A percentile compares a stretch with the other conserved stretches of the same genome.
Conservation (phyloP, 768 basidiomycete genomes). For the Phlebiopsis flavidoalba region DNA sequence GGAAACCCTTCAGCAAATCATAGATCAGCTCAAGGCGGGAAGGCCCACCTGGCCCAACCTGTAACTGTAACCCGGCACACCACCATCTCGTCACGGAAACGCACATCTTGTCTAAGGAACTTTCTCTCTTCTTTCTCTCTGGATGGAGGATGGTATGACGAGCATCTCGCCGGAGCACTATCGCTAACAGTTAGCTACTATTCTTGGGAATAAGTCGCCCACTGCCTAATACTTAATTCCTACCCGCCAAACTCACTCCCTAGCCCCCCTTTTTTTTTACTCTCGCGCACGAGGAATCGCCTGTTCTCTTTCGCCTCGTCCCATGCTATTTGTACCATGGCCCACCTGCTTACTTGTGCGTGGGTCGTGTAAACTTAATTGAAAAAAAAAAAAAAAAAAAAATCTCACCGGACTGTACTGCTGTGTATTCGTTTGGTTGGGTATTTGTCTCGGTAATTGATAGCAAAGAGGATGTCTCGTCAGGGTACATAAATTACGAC, state of each 20-base stretch:
- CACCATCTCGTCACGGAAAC: background rate
- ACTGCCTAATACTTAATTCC: constrained; percentile 4
- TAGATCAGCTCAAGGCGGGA: constrained; percentile 82
- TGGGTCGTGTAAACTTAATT: background rate
- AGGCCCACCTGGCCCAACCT: constrained; percentile 40
- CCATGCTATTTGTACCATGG: background rate
- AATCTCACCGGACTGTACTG: background rate
- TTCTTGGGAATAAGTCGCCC: constrained; percentile 3
- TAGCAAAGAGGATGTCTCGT: background rate
- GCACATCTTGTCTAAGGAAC: background rate
- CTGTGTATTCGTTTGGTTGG: background rate
- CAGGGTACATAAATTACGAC: background rate
- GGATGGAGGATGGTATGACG: constrained; percentile 1
- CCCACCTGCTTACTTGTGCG: background rate
- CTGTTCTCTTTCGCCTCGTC: background rate
- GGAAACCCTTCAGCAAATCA: constrained; percentile 59
- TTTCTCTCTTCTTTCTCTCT: background rate
- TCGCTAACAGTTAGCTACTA: constrained; percentile 2
- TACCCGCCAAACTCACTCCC: background rate
- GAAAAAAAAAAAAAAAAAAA: too few species aligned
- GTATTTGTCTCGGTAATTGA: background rate
- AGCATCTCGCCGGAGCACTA: constrained; percentile 3
- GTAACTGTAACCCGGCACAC: background rate
- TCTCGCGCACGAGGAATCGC: background rate
- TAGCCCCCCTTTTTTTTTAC: background rate